A percentile compares a stretch with the other conserved stretches of the same genome.
Conservation (phyloP, 352 stramenopile species). For the Proteromonas lacertae region DNA sequence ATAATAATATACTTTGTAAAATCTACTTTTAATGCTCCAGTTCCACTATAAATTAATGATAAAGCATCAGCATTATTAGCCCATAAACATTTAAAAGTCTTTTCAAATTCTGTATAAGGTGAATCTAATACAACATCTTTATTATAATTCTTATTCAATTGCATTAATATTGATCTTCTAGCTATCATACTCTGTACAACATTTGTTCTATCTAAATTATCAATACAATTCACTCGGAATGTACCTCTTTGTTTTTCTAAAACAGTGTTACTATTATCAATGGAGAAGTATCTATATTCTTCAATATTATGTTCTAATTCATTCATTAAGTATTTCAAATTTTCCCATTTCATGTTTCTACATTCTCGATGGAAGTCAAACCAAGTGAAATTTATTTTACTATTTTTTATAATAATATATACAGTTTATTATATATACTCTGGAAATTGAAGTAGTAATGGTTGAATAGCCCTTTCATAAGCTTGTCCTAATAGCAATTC, state of each 20-base stretch:
- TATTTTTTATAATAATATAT: too few species aligned
- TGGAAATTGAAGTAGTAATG: too few species aligned
- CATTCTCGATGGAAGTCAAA: conserved; percentile 89
- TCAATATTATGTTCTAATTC: conserved; percentile 37
- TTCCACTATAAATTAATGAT: conserved; percentile 54
- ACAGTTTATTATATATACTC: too few species aligned
- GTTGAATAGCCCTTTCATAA: too few species aligned
- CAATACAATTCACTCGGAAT: conserved; percentile 85
- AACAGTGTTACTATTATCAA: conserved; percentile 6
- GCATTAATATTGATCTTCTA: conserved; percentile 32
- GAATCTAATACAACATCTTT: conserved; percentile 17
- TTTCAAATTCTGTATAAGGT: conserved; percentile 23
- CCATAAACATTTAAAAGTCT: conserved; percentile 44
- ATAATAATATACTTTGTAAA: too few species aligned
- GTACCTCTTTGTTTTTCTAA: conserved; percentile 33
- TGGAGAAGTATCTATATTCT: conserved; percentile 21
- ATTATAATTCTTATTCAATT: conserved; percentile 25
- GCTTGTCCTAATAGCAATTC: conserved; percentile 48
- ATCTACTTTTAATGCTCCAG: conserved; percentile 59
- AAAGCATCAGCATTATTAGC: conserved; percentile 74
- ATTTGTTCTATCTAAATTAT: conserved; percentile 82
- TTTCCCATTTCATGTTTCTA: conserved; percentile 47
- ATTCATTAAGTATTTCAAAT: conserved; percentile 45
- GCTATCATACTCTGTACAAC: conserved; percentile 69
- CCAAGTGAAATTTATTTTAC: conserved; percentile 39